These are phyloP conservation scores for Amanita phalloides DNA, from an alignment of 768 basidiomycete genomes.

Conservation along the genomic window DNA sequence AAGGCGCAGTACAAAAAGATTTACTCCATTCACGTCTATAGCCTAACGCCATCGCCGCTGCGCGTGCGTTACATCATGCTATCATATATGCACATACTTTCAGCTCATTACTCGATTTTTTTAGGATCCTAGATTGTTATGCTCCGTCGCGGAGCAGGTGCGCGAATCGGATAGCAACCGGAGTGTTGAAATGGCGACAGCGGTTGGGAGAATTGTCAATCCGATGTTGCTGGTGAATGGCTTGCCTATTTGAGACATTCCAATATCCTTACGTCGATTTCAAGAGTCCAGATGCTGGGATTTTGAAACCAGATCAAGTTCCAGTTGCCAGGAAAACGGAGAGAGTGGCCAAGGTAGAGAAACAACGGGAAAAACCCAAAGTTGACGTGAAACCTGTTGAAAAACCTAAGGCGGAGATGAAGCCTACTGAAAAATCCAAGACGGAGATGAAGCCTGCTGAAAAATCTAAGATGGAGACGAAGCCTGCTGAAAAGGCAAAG, in stretches of 20 bases:
- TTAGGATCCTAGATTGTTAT: constrained; percentile 37
- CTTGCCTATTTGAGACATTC: constrained; percentile 8
- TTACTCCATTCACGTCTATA: constrained; percentile 57
- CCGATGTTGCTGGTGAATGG: constrained; percentile 6
- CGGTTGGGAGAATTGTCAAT: constrained; percentile 37
- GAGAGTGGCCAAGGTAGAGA: constrained; percentile 8
- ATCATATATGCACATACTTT: constrained; percentile 3
- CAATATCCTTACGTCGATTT: background rate
- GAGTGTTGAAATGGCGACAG: constrained; percentile 26
- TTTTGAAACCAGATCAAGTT: constrained; percentile 23
- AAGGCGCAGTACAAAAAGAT: constrained; percentile 42
- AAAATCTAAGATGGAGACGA: constrained; percentile 35
- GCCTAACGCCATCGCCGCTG: constrained; percentile 55
- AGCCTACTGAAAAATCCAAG: constrained; percentile 37
- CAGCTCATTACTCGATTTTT: background rate
- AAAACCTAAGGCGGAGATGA: constrained; percentile 17
- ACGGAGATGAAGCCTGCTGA: constrained; percentile 28
- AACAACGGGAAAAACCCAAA: constrained; percentile 9
- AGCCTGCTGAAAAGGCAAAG: constrained; percentile 14
- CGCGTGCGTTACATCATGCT: constrained; percentile 28
- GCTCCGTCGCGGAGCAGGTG: constrained; percentile 26
- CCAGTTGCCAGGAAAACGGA: constrained; percentile 3
- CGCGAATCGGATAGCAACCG: constrained; percentile 30
- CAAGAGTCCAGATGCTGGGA: constrained; percentile 22
- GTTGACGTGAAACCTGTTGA: constrained; percentile 17